These are phyloP conservation scores for Globisporangium solare DNA, from an alignment of 352 stramenopile species.

Conservation along the genomic window DNA sequence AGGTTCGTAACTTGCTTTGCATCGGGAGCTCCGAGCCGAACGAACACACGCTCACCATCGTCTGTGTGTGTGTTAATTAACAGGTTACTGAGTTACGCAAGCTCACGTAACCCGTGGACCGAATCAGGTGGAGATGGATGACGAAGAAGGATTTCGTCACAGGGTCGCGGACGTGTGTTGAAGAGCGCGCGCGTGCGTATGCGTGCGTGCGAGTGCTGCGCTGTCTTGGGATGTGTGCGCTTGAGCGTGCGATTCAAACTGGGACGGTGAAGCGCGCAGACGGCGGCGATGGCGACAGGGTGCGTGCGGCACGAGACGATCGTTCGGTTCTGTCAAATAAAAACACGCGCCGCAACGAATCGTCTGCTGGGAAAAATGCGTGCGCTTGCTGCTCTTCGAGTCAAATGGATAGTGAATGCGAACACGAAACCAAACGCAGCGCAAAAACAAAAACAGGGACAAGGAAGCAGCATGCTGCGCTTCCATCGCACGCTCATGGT, in stretches of 20 bases:
- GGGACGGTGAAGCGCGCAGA: background rate
- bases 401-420: slow-evolving; percentile 1
- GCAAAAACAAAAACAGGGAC: background rate
- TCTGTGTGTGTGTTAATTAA: background rate
- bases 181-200: background rate
- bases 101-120: background rate
- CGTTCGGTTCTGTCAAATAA: slow-evolving; percentile 1
- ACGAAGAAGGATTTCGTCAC: background rate
- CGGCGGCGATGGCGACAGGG: too few relatives aligned
- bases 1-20: slow-evolving; percentile 14
- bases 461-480: background rate
- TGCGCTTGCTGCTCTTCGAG: background rate
- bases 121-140: background rate
- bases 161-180: background rate
- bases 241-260: slow-evolving; percentile 3
- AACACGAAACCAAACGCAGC: background rate
- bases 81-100: too few relatives aligned
- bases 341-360: background rate
- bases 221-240: background rate
- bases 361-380: background rate
- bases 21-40: background rate
- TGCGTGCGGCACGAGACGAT: background rate
- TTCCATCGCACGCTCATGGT: too few relatives aligned
- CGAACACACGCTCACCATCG: background rate
- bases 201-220: background rate